Evolutionary conservation across 164 flowering plant species (phyloP), one percentile per base, ranked within the genome.

Genomic region (Akebia trifoliata): DNA sequence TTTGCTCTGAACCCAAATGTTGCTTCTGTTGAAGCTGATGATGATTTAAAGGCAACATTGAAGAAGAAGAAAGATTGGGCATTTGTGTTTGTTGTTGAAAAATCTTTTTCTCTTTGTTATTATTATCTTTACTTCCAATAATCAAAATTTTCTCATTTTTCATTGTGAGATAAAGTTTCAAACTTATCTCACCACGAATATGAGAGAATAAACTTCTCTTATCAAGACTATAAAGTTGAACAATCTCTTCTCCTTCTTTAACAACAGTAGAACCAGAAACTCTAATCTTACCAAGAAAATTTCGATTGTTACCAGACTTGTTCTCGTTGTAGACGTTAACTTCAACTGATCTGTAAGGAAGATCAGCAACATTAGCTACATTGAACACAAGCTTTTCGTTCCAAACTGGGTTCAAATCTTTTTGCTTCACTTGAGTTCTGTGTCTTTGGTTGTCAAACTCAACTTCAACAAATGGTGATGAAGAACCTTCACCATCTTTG

Each of bases 321-420:
- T 45, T 59, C 26, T 74, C 73, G 65, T 76, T 70, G 67, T 73
- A 86, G 10, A 88, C 78, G 59, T 45, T 62, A 24, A 86, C 81
- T 6, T 88, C 92, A 21, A 91, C 73, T 6, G 67, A 46, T 21
- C 81, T 80, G 63, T 80, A 75, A 6, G 82, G 56, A 1, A 88
- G 66, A 66, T 78, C 78, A 46, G 68, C 59, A 0, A 81, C 75
- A 69, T 80, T 79, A 42, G 76, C 70, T 31, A 83, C 69, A 66
- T 77, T 72, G 75, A 91, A 69, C 68, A 75, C 72, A 76, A 87
- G 73, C 54, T 71, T 83, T 45, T 91, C 93, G 50, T 86, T 86
- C 96, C 96, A 91, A 37, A 80, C 74, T 8, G 96, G 98, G 65
- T 80, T 80, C 34, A 77, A 84, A 64, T 91, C 91, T 50, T 83